Conservation (phyloP, 2,329 filamentous ascomycete genomes). For the Epichloe festucae region DNA sequence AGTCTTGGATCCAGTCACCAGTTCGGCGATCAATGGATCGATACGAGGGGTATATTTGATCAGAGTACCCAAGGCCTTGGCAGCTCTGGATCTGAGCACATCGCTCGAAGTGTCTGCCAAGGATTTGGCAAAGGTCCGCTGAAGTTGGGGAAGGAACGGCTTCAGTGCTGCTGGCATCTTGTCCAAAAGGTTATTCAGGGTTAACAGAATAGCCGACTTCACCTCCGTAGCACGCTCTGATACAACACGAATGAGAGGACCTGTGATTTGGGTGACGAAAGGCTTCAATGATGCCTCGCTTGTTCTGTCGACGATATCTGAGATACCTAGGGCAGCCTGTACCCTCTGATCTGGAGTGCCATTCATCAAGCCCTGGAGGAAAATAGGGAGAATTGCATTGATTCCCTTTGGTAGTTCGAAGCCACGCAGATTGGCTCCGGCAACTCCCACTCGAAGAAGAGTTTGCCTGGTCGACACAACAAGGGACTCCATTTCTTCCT, state of each 20-base stretch:
- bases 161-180: constrained; percentile 95
- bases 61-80: constrained; percentile 84
- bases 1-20: constrained; percentile 93
- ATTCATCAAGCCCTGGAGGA: constrained; percentile 96
- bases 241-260: constrained; percentile 92
- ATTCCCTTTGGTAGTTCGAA: constrained; percentile 94
- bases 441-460: constrained; percentile 75
- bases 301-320: constrained; percentile 88
- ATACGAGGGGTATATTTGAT: constrained; percentile 94
- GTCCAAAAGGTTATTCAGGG: constrained; percentile 86
- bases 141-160: constrained; percentile 90
- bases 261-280: constrained; percentile 95
- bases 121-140: constrained; percentile 93
- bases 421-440: constrained; percentile 72
- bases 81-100: constrained; percentile 71
- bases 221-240: constrained; percentile 94
- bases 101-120: constrained; percentile 90
- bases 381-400: constrained; percentile 89
- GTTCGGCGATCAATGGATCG: constrained; percentile 81
- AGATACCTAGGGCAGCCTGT: constrained; percentile 83
- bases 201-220: constrained; percentile 86
- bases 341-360: constrained; percentile 85
- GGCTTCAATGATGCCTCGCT: constrained; percentile 78
- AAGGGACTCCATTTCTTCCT: constrained; percentile 95
- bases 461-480: constrained; percentile 77